Base-by-base conservation (phyloP, 805 yeast species). In the Huiozyma naganishii region DNA sequence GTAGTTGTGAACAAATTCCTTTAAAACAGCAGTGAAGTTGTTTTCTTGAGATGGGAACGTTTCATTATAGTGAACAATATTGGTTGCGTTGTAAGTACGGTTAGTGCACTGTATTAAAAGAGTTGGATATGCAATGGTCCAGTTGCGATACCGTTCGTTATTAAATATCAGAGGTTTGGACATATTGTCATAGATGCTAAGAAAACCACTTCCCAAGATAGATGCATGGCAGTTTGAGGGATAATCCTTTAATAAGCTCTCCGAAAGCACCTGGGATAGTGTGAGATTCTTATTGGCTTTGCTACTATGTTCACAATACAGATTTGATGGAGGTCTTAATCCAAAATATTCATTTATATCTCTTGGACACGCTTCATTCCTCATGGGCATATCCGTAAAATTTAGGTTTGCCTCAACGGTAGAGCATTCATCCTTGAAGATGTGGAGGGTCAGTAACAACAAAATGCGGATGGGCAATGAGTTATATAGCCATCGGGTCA, bases 71-170 rank as follows among this genome's bases (percentile, higher is more conserved):
- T 17, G 23, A 17, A 17, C 23, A 17, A 17, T 17, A 8, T 35
- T 7, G 11, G 12, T 27, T 6, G 40, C 27, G 30, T 36, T 34
- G 27, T 41, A 41, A 10, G 40, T 37, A 36, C 30, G 36, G 38
- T 42, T 42, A 27, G 37, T 41, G 38, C 57, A 53, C 27, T 46
- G 45, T 6, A 52, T 48, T 5, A 54, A 45, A 40, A 57, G 38
- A 6, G 51, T 44, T 5, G 62, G 61, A 10, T 43, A 45, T 42
- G 43, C 48, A 37, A 53, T 41, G 4, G 58, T 45, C 8, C 39
- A 39, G 36, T 53, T 51, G 27, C 37, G 39, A 5, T 29, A n/a
- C 5, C 32, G 27, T 29, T 30, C 12, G 13, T 6, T 7, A 32
- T 27, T 32, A 29, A 33, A 17, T 17, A 17, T 17, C 23, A 17